phyloP scores from a whole-genome alignment of 2,329 filamentous ascomycete species.

The Simplicillium aogashimaense region DNA sequence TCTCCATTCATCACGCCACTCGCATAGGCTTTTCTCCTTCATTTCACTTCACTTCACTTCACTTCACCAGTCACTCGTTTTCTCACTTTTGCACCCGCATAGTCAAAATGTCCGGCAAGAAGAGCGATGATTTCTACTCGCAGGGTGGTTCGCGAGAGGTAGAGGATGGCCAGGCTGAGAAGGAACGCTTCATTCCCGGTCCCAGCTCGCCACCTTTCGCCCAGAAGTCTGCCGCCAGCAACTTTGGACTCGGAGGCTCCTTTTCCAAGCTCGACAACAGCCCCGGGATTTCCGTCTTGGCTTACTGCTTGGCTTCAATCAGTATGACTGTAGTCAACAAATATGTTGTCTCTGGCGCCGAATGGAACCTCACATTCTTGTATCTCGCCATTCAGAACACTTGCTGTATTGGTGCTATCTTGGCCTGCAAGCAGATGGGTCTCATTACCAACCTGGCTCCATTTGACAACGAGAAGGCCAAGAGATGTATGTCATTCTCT shows the following conservation, averaged over 20 bases:
- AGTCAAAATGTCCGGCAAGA: constrained; percentile 6
- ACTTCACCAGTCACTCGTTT: background rate
- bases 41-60: background rate
- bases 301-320: constrained; percentile 94
- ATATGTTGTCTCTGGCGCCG: constrained; percentile 83
- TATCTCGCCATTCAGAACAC: constrained; percentile 86
- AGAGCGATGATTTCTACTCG: constrained; percentile 6
- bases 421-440: constrained; percentile 69
- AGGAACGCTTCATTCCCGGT: constrained; percentile 7
- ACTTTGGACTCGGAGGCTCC: constrained; percentile 2
- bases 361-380: constrained; percentile 96
- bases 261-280: constrained; percentile 47
- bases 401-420: constrained; percentile 79
- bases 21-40: background rate
- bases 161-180: constrained; percentile 3
- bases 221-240: constrained; percentile 2
- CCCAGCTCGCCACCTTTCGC: constrained; percentile 1
- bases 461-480: constrained; percentile 82
- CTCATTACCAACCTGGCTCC: constrained; percentile 72
- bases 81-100: background rate
- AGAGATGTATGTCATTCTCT: constrained; percentile 62
- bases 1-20: background rate
- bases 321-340: constrained; percentile 99
- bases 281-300: constrained; percentile 69
- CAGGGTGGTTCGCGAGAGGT: background rate